These are phyloP conservation scores for Aspergillus fischeri DNA, from an alignment of 2,329 filamentous ascomycete genomes.

Conservation along the genomic window DNA sequence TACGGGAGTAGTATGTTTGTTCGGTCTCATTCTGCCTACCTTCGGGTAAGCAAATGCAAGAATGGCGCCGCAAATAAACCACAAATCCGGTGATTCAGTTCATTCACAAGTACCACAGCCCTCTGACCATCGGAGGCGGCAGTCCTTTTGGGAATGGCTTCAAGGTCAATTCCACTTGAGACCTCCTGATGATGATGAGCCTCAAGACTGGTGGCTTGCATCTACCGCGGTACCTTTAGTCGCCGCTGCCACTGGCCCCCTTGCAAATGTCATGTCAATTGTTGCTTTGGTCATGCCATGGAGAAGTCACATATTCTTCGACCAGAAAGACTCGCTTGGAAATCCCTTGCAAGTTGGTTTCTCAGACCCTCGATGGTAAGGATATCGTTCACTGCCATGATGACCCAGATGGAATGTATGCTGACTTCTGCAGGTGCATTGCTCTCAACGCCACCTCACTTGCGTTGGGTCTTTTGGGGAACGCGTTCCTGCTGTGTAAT, in stretches of 20 bases:
- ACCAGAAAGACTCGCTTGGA: constrained; percentile 45
- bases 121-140: not conserved
- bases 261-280: constrained; percentile 84
- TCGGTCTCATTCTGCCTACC: not conserved
- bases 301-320: constrained; percentile 54
- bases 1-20: not conserved
- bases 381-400: not conserved
- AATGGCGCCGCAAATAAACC: not conserved
- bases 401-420: constrained; percentile 7
- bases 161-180: constrained; percentile 29
- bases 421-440: constrained; percentile 52
- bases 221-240: constrained; percentile 65
- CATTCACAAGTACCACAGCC: not conserved
- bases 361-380: constrained; percentile 66
- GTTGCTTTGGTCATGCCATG: constrained; percentile 78
- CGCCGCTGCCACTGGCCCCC: constrained; percentile 76
- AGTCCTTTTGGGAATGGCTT: constrained; percentile 7
- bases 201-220: constrained; percentile 48
- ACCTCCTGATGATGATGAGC: constrained; percentile 41
- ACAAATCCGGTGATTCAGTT: not conserved
- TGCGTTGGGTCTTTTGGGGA: constrained; percentile 69
- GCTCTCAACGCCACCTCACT: constrained; percentile 75
- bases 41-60: not conserved
- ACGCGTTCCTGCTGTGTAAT: constrained; percentile 78
- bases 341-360: constrained; percentile 51